Base-by-base conservation (phyloP, 2,329 filamentous ascomycete species). In the Scedosporium dehoogii region DNA sequence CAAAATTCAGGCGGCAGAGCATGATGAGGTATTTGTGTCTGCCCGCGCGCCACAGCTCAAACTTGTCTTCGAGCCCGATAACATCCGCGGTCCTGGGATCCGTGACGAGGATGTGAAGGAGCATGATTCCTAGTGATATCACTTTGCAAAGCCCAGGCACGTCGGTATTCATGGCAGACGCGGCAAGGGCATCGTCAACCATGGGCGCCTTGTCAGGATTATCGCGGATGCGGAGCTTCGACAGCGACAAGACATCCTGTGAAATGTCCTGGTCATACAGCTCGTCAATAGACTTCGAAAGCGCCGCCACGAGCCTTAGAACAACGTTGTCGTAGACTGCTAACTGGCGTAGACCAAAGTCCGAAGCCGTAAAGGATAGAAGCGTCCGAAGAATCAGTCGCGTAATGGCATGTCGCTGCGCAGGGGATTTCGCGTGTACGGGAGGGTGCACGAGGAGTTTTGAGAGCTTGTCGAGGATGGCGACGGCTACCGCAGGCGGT, bases 1-100 rank as follows among this genome's bases (percentile, higher is more conserved):
- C 87, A 72, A 96, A 97, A 0, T 90, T 91, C n/a, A 97, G 76
- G 51, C 93, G 78, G 0, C 91, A 92, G 55, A 99, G 77, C 2
- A 86, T 85, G 9, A 97, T 83, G 1, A 96, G 78, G 69, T 96
- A 93, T 60, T 92, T 91, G 69, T 96, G 91, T 60, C 85, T 84
- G 0, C 87, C 90, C 3, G 91, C 90, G 4, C 85, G 81, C 0
- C 90, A 83, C 7, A 83, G 82, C 0, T 82, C 80, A 4, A 96
- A 78, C 72, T 93, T 96, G 58, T 83, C 81, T 58, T 85, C 82
- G 65, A 96, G 84, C 66, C 93, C 84, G 21, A 76, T 76, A 5
- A 74, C 66, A 56, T 77, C 71, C 0, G 78, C 73, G 2, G 79
- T 82, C 10, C 70, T 65, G 0, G 78, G 75, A 53, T 79, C 75